These are phyloP conservation scores for Penicillium flavigenum DNA, from an alignment of 495 filamentous ascomycete species.

Conservation along the genomic window DNA sequence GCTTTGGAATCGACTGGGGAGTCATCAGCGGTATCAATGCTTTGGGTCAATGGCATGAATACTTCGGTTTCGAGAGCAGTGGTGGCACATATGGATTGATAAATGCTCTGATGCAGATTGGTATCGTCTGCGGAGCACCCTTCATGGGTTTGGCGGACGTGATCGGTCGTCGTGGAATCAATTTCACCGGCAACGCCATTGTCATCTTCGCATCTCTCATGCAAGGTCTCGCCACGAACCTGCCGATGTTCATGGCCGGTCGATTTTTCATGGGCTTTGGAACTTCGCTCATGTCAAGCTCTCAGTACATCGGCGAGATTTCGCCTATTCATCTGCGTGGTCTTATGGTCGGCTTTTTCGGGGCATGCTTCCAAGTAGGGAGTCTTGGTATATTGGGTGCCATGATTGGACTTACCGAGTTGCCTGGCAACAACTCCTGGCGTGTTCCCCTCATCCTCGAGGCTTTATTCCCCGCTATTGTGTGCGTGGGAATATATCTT, in stretches of 20 bases:
- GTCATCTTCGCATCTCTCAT: slow-evolving; percentile 40
- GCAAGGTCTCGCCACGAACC: slow-evolving; percentile 35
- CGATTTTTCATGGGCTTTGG: slow-evolving; percentile 46
- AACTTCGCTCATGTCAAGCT: slow-evolving; percentile 38
- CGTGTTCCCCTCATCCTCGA: slow-evolving; percentile 41
- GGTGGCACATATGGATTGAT: slow-evolving; percentile 36
- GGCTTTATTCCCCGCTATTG: slow-evolving; percentile 39
- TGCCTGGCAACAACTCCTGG: slow-evolving; percentile 34
- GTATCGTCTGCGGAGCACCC: slow-evolving; percentile 37
- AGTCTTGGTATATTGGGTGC: slow-evolving; percentile 38
- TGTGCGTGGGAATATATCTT: slow-evolving; percentile 38
- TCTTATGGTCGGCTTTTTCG: slow-evolving; percentile 45
- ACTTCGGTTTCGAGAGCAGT: slow-evolving; percentile 30
- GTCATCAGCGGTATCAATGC: slow-evolving; percentile 43
- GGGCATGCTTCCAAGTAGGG: slow-evolving; percentile 45
- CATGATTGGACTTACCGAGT: slow-evolving; percentile 36
- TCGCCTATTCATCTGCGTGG: slow-evolving; percentile 45
- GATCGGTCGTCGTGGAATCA: slow-evolving; percentile 42
- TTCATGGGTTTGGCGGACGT: slow-evolving; percentile 41
- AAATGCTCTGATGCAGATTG: slow-evolving; percentile 43
- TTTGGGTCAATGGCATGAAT: slow-evolving; percentile 32
- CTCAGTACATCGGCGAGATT: slow-evolving; percentile 47
- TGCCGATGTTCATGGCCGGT: slow-evolving; percentile 41
- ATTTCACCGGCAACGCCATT: slow-evolving; percentile 40
- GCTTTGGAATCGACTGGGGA: slow-evolving; percentile 46